phyloP scores from a whole-genome alignment of 106 monocot genomes.

The Dioscorea zingiberensis region DNA sequence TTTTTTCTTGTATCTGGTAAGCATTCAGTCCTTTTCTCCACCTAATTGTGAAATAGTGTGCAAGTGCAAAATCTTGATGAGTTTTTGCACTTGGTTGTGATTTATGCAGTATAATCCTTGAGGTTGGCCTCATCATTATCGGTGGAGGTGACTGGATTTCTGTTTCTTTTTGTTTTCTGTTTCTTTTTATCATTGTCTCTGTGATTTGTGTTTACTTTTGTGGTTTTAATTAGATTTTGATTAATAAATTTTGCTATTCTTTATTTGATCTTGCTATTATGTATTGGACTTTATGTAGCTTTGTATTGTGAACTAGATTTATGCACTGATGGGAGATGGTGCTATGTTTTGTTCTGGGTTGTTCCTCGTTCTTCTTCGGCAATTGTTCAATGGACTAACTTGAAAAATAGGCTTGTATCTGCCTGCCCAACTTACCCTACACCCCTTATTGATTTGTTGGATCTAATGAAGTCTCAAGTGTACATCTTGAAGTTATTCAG shows the following conservation, averaged over 20 bases:
- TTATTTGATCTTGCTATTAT: too few relatives aligned
- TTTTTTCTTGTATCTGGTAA: slow-evolving; percentile 89
- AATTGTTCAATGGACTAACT: slow-evolving; percentile 53
- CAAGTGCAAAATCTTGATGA: too few relatives aligned
- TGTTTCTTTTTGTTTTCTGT: not conserved
- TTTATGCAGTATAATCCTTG: slow-evolving; percentile 71
- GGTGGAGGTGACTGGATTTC: slow-evolving; percentile 42
- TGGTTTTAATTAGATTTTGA: not conserved
- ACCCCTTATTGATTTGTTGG: slow-evolving; percentile 51
- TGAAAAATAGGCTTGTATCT: slow-evolving; percentile 67
- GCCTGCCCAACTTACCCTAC: slow-evolving; percentile 46
- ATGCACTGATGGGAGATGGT: slow-evolving; percentile 92
- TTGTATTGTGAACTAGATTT: slow-evolving; percentile 44
- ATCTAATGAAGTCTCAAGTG: slow-evolving; percentile 28
- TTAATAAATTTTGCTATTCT: too few relatives aligned
- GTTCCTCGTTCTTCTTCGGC: slow-evolving; percentile 52
- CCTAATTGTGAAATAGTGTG: too few relatives aligned
- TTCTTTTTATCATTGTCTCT: not conserved
- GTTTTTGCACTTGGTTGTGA: slow-evolving; percentile 87
- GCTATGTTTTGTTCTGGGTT: slow-evolving; percentile 85
- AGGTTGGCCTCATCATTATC: slow-evolving; percentile 79
- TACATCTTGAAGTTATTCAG: slow-evolving; percentile 82
- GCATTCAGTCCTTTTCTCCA: not conserved
- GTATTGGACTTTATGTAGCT: not conserved
- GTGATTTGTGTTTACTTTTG: not conserved